Conservation (phyloP, 1,139 yeast species). For the Saccharomycopsis hybrid region DNA sequence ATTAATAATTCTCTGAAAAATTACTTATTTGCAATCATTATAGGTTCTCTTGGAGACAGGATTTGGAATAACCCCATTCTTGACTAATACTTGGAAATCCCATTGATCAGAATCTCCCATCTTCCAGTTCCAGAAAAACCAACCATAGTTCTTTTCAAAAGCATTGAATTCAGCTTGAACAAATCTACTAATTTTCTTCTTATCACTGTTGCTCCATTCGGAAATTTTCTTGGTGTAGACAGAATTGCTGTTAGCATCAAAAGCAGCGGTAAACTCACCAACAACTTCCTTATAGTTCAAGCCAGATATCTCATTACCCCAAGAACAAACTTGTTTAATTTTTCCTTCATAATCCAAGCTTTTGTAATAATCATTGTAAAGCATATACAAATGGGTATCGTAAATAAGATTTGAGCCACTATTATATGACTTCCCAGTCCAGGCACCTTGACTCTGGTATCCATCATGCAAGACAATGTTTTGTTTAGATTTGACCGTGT, state of each 20-base stretch:
- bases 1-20: not conserved
- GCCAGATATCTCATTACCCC: conserved; percentile 43
- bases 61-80: conserved; percentile 64
- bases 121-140: conserved; percentile 93
- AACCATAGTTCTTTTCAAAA: conserved; percentile 62
- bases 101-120: conserved; percentile 81
- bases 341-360: conserved; percentile 44
- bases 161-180: conserved; percentile 90
- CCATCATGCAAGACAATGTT: conserved; percentile 40
- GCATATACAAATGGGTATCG: conserved; percentile 90
- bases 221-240: conserved; percentile 38
- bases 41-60: conserved; percentile 56
- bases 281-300: conserved; percentile 70
- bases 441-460: conserved; percentile 54
- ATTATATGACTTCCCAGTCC: conserved; percentile 36
- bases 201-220: conserved; percentile 56
- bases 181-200: conserved; percentile 53
- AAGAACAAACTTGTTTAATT: conserved; percentile 52
- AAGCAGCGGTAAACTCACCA: conserved; percentile 93
- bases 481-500: conserved; percentile 27
- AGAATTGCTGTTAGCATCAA: conserved; percentile 75
- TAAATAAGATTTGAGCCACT: conserved; percentile 61
- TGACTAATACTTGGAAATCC: conserved; percentile 62
- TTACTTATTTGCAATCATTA: conserved; percentile 22
- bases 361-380: conserved; percentile 50